These are phyloP conservation scores for Kappamyces sp. DNA, from an alignment of 192 early-diverging fungal genomes.

Conservation along the genomic window DNA sequence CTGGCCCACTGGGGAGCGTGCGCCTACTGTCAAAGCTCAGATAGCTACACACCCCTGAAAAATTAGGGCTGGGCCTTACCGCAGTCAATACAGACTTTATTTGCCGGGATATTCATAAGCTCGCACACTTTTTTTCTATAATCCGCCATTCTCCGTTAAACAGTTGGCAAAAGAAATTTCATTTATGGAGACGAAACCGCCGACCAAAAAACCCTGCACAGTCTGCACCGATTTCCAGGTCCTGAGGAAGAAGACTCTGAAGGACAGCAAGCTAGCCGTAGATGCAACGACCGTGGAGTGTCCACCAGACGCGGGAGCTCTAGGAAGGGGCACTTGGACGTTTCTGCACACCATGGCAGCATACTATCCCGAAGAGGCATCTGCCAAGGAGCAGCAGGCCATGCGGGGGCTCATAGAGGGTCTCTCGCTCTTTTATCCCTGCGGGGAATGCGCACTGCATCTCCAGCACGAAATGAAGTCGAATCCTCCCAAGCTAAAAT, in stretches of 20 bases:
- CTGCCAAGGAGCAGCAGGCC: slow-evolving; percentile 57
- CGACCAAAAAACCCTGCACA: slow-evolving; percentile 60
- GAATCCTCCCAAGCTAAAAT: slow-evolving; percentile 70
- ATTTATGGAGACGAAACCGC: background rate
- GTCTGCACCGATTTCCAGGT: slow-evolving; percentile 72
- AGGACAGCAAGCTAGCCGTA: slow-evolving; percentile 24
- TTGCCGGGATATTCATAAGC: slow-evolving; percentile 7
- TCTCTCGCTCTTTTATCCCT: slow-evolving; percentile 89
- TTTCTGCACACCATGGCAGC: slow-evolving; percentile 96
- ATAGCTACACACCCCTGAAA: background rate
- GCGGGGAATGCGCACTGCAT: slow-evolving; percentile 80
- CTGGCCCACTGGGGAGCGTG: slow-evolving; percentile 69
- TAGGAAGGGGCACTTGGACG: slow-evolving; percentile 93
- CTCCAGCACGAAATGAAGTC: slow-evolving; percentile 68
- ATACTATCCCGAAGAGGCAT: slow-evolving; percentile 84
- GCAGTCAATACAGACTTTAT: slow-evolving; percentile 82
- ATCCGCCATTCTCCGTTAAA: background rate
- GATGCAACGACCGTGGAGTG: slow-evolving; percentile 43
- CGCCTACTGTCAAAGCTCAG: background rate
- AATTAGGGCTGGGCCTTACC: slow-evolving; percentile 55
- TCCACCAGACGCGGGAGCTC: slow-evolving; percentile 72
- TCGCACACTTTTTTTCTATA: background rate
- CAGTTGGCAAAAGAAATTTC: background rate
- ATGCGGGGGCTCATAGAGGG: slow-evolving; percentile 69
- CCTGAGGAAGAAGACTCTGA: slow-evolving; percentile 54